Base-by-base conservation (phyloP, 2,329 filamentous ascomycete genomes). In the Ophiostoma himal-ulmi region DNA sequence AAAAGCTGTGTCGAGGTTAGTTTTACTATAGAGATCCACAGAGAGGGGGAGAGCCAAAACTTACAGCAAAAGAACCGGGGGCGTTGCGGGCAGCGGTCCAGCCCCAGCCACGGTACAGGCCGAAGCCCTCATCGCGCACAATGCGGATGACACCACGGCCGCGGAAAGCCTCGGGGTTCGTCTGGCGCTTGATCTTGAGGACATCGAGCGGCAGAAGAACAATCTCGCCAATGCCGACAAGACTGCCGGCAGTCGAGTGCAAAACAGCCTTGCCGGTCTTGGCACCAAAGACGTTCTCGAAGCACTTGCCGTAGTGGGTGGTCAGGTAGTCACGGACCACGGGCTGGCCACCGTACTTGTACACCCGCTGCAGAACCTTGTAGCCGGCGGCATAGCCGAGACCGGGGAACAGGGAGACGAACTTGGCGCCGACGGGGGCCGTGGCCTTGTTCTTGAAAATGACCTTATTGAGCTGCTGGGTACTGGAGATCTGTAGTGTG, bases 141-240 rank as follows among this genome's bases (percentile, higher is more conserved):
- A 99, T 98, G 81, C 86, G 90, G 78, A 98, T 83, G 72, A 99
- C 85, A 73, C 95, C 95, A 77, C 95, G 91, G 76, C 94, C 94
- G 75, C 93, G 89, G 89, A 99, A 99, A 48, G 95, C 94, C 78
- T 98, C 95, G 57, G 95, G 95, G 85, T 99, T 99, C 75, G 95
- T 99, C 84, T 99, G 95, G 77, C 95, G 90, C 88, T 99, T 99
- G 84, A 99, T 99, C 88, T 99, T 99, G 74, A 99, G 87, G 54
- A 99, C 94, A 76, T 99, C 95, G 72, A 99, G 88, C 60, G 95
- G 95, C 57, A 99, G 87, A 39, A 99, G 88, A 71, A 99, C 88
- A 74, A 99, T 96, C 83, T 99, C 95, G 78, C 95, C 95, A 76
- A 99, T 97, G 77, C 95, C 95, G 78, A 99, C 96, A 77, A 99